Base-by-base conservation (phyloP, 371 early-diverging fungal genomes). In the Mortierella sp. region DNA sequence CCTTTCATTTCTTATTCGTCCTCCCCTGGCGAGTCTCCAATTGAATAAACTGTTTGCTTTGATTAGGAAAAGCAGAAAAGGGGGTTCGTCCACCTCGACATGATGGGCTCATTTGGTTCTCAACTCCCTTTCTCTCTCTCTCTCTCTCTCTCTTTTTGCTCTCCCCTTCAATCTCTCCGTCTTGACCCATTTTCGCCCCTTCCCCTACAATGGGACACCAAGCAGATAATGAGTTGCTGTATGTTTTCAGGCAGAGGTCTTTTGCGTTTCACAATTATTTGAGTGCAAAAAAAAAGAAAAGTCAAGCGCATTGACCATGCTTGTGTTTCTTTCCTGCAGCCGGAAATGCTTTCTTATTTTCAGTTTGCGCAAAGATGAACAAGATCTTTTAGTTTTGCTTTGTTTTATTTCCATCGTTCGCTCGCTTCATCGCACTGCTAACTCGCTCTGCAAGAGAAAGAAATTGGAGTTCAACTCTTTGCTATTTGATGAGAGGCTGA, bases 241-340 rank as follows among this genome's bases (percentile, higher is more conserved):
- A 19, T 21, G 31, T 9, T 63, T 63, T 14, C 63, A 63, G 34
- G 1, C 63, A 63, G 31, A 31, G 13, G 19, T 21, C 31, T 34
- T 60, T 63, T 34, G 63, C 21, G 63, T 63, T 63, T 63, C 68
- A 68, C 68, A 68, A 68, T 42, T 10, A 24, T 60, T 6, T 42
- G 68, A 68, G 68, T 42, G 24, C 68, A 9, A 38, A 65, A 19
- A 8, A 34, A 63, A 63, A 31, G 31, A 16, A 26, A 48, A 57
- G 10, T 68, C 34, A 21, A 38, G 44, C 68, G 68, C 68, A 38
- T 68, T 68, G 68, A 38, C 68, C 68, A 68, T 38, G 9, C 68
- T 63, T 34, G 63, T 34, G 34, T 16, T 19, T 26, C 60, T 28
- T 6, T 60, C 60, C 11, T 26, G 58, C 14, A 4, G 58, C 11